Conservation (phyloP, 257 asterid species). For the Solanum clarkiae region DNA sequence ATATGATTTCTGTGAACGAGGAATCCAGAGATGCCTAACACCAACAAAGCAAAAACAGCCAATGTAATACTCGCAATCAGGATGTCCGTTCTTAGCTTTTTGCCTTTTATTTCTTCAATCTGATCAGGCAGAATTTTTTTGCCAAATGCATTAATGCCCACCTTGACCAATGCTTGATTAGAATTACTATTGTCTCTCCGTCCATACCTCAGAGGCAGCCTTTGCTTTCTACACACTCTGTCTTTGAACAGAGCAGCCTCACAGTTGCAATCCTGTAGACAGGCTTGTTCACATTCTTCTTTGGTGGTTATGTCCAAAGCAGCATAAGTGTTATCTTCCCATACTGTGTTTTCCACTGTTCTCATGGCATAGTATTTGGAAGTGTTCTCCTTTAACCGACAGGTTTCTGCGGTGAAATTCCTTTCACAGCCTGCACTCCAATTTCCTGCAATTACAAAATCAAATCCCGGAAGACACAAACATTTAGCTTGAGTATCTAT, state of each 20-base stretch:
- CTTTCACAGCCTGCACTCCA: constrained; percentile 24
- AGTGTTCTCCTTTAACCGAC: constrained; percentile 1
- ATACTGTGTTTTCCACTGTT: not conserved
- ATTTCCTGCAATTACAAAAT: constrained; percentile 8
- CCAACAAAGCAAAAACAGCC: constrained; percentile 2
- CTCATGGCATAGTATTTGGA: constrained; percentile 1
- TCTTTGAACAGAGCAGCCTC: constrained; percentile 22
- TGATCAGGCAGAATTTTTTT: not conserved
- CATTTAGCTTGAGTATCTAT: constrained; percentile 7
- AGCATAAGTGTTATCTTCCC: constrained; percentile 22
- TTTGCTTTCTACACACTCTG: constrained; percentile 23
- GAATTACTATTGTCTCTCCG: constrained; percentile 1
- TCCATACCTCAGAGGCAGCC: constrained; percentile 41
- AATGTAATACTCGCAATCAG: constrained; percentile 13
- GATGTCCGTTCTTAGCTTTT: not conserved
- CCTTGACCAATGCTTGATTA: constrained; percentile 17
- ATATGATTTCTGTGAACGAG: not conserved
- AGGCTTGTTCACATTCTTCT: constrained; percentile 24
- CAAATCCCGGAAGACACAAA: constrained; percentile 36
- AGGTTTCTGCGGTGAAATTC: not conserved
- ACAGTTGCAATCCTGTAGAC: constrained; percentile 43
- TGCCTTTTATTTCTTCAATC: not conserved
- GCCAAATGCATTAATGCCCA: not conserved
- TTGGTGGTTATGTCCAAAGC: not conserved
- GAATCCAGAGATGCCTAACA: constrained; percentile 8